Conservation (phyloP, 2,329 filamentous ascomycete genomes). For the Colletotrichum sp. region DNA sequence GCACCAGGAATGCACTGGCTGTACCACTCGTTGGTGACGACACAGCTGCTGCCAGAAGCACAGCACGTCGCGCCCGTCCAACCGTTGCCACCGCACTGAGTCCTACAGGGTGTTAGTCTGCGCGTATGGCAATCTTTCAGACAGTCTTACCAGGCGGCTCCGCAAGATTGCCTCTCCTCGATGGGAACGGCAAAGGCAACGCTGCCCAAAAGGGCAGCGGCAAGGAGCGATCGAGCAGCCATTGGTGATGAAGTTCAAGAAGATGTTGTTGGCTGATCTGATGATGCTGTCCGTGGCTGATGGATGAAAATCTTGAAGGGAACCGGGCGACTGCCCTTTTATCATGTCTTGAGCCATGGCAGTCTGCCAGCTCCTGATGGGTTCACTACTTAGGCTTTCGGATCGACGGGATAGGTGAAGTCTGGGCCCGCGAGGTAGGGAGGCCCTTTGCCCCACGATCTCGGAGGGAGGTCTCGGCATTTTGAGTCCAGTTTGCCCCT, state of each 20-base stretch:
- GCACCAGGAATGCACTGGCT: conserved; percentile 37
- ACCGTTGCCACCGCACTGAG: conserved; percentile 51
- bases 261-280: not conserved
- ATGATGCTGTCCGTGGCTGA: not conserved
- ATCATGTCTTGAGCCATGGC: not conserved
- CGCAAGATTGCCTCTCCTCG: conserved; percentile 46
- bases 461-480: conserved; percentile 6
- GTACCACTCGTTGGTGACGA: conserved; percentile 40
- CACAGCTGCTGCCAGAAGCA: conserved; percentile 41
- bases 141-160: conserved; percentile 33
- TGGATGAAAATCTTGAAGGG: not conserved
- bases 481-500: not conserved
- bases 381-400: not conserved
- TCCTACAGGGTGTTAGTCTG: conserved; percentile 22
- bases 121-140: not conserved
- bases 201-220: conserved; percentile 18
- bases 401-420: conserved; percentile 9
- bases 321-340: not conserved
- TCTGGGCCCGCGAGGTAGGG: not conserved
- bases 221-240: conserved; percentile 16
- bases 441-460: not conserved
- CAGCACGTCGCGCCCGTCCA: conserved; percentile 52
- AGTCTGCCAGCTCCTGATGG: not conserved
- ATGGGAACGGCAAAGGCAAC: conserved; percentile 44
- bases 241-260: conserved; percentile 3